Evolutionary conservation across 2,329 filamentous ascomycete genomes (phyloP).

Genomic region (Dichotomopilus funicola): DNA sequence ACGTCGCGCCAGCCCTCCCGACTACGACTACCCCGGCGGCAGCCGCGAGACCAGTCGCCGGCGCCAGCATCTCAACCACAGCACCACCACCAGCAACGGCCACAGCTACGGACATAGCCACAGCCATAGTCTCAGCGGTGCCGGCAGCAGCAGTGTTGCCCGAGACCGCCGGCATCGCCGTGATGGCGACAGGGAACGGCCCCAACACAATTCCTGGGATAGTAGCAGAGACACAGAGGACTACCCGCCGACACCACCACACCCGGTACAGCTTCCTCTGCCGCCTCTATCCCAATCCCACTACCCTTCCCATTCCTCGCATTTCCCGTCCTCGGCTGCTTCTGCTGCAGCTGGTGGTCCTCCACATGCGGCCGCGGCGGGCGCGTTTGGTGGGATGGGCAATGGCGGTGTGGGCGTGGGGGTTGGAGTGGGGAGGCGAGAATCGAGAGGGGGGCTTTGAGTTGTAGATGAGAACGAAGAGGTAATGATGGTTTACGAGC

Average conservation of each 20-base stretch:
- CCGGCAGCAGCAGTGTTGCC: too few relatives aligned
- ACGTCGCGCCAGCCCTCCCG: constrained; percentile 44
- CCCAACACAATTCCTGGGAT: background rate
- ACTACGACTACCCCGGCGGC: constrained; percentile 27
- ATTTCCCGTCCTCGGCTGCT: background rate
- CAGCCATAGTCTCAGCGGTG: background rate
- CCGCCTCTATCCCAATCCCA: background rate
- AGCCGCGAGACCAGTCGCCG: constrained; percentile 39
- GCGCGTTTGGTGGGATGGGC: too few relatives aligned
- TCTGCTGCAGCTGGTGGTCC: background rate
- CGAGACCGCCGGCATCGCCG: too few relatives aligned
- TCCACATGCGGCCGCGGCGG: too few relatives aligned
- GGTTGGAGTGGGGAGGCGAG: too few relatives aligned
- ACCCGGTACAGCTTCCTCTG: background rate
- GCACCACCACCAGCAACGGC: background rate
- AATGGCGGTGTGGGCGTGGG: too few relatives aligned
- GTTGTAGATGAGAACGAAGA: too few relatives aligned
- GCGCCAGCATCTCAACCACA: constrained; percentile 33
- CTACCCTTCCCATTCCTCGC: background rate
- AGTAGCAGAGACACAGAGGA: background rate
- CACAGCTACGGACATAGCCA: background rate
- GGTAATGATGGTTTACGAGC: too few relatives aligned
- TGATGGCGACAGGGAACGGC: too few relatives aligned
- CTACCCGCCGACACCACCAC: background rate
- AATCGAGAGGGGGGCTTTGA: too few relatives aligned